These are phyloP conservation scores for Xylariales sp. DNA, from an alignment of 2,329 filamentous ascomycete species.

Conservation along the genomic window DNA sequence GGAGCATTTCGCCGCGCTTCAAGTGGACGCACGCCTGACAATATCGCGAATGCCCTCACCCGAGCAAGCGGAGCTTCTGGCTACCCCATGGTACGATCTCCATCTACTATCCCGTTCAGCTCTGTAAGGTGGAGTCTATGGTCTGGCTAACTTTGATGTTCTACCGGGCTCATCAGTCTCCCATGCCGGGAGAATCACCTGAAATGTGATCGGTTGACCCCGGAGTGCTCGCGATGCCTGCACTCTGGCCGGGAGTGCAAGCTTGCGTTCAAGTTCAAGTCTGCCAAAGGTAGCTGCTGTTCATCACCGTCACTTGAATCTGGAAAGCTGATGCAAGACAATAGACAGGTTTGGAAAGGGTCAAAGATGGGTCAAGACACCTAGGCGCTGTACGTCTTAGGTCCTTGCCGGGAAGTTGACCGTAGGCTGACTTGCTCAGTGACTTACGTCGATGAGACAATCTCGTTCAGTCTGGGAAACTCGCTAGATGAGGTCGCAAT, in stretches of 20 bases:
- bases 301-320: not conserved
- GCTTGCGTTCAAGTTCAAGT: slow-evolving; percentile 29
- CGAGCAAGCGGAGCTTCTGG: slow-evolving; percentile 25
- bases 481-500: slow-evolving; percentile 17
- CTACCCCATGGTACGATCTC: slow-evolving; percentile 27
- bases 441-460: slow-evolving; percentile 27
- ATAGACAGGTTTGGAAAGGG: slow-evolving; percentile 22
- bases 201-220: slow-evolving; percentile 37
- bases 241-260: slow-evolving; percentile 28
- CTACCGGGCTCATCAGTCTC: slow-evolving; percentile 26
- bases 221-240: slow-evolving; percentile 26
- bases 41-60: slow-evolving; percentile 28
- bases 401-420: too few species aligned
- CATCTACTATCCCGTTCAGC: slow-evolving; percentile 5
- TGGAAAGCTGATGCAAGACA: not conserved
- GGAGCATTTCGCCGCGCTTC: slow-evolving; percentile 1
- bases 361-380: slow-evolving; percentile 25
- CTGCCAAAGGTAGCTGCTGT: slow-evolving; percentile 22
- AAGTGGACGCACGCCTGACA: slow-evolving; percentile 1
- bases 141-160: not conserved
- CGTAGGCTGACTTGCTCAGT: too few species aligned
- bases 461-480: slow-evolving; percentile 17
- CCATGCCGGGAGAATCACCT: slow-evolving; percentile 44
- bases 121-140: slow-evolving; percentile 6
- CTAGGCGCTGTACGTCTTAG: slow-evolving; percentile 20